These are phyloP conservation scores for Prunus mongolica DNA, from an alignment of 306 rosid species.

Conservation along the genomic window DNA sequence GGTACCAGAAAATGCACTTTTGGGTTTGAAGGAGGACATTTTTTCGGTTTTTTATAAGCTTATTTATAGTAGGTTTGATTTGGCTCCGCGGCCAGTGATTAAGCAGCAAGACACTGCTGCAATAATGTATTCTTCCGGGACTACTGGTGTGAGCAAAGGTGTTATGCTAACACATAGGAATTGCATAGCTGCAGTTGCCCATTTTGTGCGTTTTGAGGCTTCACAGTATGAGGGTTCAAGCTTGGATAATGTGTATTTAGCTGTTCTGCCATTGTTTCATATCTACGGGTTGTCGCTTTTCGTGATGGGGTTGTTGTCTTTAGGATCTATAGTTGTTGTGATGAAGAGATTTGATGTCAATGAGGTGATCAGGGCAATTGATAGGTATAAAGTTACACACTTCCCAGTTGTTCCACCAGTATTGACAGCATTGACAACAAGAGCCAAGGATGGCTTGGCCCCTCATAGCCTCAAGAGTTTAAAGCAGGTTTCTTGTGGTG, in stretches of 20 bases:
- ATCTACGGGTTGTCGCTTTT: slow-evolving; percentile 62
- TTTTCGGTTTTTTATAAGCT: slow-evolving; percentile 40
- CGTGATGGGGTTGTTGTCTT: slow-evolving; percentile 55
- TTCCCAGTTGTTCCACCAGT: slow-evolving; percentile 75
- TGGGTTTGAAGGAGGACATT: slow-evolving; percentile 14
- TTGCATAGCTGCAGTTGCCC: slow-evolving; percentile 56
- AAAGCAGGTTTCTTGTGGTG: slow-evolving; percentile 71
- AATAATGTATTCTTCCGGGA: slow-evolving; percentile 79
- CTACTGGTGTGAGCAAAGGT: slow-evolving; percentile 82
- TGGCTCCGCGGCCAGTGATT: slow-evolving; percentile 45
- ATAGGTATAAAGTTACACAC: slow-evolving; percentile 58
- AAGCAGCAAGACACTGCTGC: slow-evolving; percentile 73
- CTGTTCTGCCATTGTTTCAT: slow-evolving; percentile 81
- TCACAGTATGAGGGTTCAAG: slow-evolving; percentile 53
- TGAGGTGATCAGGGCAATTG: slow-evolving; percentile 52
- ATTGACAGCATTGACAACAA: slow-evolving; percentile 45
- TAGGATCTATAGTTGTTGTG: slow-evolving; percentile 69
- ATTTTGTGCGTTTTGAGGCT: slow-evolving; percentile 72
- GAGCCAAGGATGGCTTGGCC: slow-evolving; percentile 26
- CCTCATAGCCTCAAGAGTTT: slow-evolving; percentile 47
- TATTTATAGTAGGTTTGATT: slow-evolving; percentile 33
- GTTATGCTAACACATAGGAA: slow-evolving; percentile 65
- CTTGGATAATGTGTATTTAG: slow-evolving; percentile 53
- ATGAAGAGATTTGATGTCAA: slow-evolving; percentile 55
- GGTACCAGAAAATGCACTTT: slow-evolving; percentile 51